Conservation (phyloP, 352 stramenopile species). For the Elongisporangium anandrum region DNA sequence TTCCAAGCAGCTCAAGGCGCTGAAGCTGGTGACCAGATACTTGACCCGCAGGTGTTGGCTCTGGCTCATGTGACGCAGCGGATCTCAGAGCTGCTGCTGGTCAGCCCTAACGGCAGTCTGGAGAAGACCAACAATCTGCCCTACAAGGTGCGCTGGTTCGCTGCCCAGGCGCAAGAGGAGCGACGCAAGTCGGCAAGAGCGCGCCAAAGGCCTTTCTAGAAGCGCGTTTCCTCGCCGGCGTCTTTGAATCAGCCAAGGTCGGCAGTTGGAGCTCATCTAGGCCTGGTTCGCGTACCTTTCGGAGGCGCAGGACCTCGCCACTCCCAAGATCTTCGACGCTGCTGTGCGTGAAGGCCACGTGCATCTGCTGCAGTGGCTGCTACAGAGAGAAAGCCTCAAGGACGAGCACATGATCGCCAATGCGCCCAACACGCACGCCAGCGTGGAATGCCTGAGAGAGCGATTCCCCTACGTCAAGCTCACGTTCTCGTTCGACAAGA, state of each 20-base stretch:
- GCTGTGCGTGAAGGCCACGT: background rate
- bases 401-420: background rate
- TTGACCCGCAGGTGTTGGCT: background rate
- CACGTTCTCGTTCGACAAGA: no score
- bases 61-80: background rate
- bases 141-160: background rate
- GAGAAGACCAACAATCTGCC: background rate
- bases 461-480: no score
- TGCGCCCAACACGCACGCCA: background rate
- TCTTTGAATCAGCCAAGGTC: background rate
- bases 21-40: background rate
- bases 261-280: background rate
- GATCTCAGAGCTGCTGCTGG: background rate
- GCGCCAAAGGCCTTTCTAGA: background rate
- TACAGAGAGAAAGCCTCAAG: background rate
- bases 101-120: background rate
- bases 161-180: background rate
- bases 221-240: background rate
- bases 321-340: background rate
- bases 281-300: background rate
- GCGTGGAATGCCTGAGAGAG: background rate
- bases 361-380: background rate
- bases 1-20: background rate
- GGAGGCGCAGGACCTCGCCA: background rate
- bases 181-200: background rate